Evolutionary conservation across 2,329 filamentous ascomycete genomes (phyloP).

Genomic region (Tolypocladium tropicale): DNA sequence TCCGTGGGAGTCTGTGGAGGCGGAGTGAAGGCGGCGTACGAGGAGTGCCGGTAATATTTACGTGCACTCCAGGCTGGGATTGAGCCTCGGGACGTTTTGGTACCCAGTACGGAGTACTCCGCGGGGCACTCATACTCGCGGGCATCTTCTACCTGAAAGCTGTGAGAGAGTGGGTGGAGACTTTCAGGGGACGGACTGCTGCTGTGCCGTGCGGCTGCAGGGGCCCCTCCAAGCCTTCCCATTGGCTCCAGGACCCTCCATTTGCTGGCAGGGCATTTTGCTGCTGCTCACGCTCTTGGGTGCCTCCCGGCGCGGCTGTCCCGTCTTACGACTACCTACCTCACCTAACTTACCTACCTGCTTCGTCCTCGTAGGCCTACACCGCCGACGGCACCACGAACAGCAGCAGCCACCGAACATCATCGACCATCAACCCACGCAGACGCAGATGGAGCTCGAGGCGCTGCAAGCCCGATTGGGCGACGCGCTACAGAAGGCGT

Average conservation of each 20-base stretch:
- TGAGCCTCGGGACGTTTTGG: too few relatives aligned
- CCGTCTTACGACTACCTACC: too few relatives aligned
- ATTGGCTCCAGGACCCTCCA: background rate
- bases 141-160: background rate
- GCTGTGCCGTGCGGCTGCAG: background rate
- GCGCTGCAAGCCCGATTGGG: conserved; percentile 43
- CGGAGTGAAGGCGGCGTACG: too few relatives aligned
- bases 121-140: too few relatives aligned
- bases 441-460: conserved; percentile 48
- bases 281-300: too few relatives aligned
- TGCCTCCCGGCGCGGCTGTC: background rate
- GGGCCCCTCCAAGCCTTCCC: background rate
- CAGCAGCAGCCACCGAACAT: background rate
- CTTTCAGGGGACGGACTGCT: background rate
- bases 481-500: conserved; percentile 40
- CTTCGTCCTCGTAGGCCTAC: background rate
- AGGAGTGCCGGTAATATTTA: too few relatives aligned
- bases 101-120: too few relatives aligned
- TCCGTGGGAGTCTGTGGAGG: too few relatives aligned
- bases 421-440: background rate
- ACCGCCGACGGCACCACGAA: background rate
- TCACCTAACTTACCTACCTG: background rate
- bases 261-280: background rate
- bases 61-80: too few relatives aligned
- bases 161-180: background rate